Evolutionary conservation across 306 rosid genomes (phyloP).

Genomic region (Prunus kanzakura): DNA sequence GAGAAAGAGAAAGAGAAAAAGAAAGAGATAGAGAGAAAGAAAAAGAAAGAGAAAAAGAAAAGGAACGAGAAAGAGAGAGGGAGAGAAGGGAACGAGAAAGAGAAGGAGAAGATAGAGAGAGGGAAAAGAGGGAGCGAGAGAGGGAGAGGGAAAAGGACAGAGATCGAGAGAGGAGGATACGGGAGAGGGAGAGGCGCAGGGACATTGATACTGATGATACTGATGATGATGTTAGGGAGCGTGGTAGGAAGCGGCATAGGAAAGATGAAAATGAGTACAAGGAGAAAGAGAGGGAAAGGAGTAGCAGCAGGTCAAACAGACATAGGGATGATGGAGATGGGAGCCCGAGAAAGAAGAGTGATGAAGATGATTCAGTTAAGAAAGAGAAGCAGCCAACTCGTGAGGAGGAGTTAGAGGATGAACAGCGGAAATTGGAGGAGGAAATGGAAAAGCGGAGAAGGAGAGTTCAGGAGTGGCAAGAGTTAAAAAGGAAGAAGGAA

Average conservation of each 20-base stretch:
- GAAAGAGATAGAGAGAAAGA: slow-evolving; percentile 33
- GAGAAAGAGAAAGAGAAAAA: slow-evolving; percentile 26
- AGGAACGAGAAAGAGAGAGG: slow-evolving; percentile 45
- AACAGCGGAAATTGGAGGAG: slow-evolving; percentile 75
- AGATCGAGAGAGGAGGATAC: slow-evolving; percentile 37
- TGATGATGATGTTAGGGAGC: slow-evolving; percentile 57
- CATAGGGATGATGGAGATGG: slow-evolving; percentile 47
- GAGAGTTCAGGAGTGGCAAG: slow-evolving; percentile 97
- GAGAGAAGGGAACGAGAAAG: slow-evolving; percentile 44
- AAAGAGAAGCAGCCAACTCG: slow-evolving; percentile 46
- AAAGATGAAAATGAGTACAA: slow-evolving; percentile 57
- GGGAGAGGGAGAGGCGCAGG: slow-evolving; percentile 57
- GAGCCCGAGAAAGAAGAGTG: slow-evolving; percentile 54
- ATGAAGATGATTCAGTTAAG: slow-evolving; percentile 45
- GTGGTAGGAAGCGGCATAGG: slow-evolving; percentile 57
- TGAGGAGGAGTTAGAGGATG: slow-evolving; percentile 83
- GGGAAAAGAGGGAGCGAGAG: slow-evolving; percentile 23
- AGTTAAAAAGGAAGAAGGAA: slow-evolving; percentile 76
- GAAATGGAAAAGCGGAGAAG: slow-evolving; percentile 95
- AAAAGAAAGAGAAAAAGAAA: slow-evolving; percentile 36
- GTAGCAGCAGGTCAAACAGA: slow-evolving; percentile 43
- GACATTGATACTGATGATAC: slow-evolving; percentile 59
- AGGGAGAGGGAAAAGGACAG: slow-evolving; percentile 31
- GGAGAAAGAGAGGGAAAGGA: slow-evolving; percentile 51
- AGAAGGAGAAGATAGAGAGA: slow-evolving; percentile 33